A percentile compares a stretch with the other conserved stretches of the same genome.
These are phyloP conservation scores for Tephrocybe sp. DNA, from an alignment of 768 basidiomycete species.

Conservation along the genomic window DNA sequence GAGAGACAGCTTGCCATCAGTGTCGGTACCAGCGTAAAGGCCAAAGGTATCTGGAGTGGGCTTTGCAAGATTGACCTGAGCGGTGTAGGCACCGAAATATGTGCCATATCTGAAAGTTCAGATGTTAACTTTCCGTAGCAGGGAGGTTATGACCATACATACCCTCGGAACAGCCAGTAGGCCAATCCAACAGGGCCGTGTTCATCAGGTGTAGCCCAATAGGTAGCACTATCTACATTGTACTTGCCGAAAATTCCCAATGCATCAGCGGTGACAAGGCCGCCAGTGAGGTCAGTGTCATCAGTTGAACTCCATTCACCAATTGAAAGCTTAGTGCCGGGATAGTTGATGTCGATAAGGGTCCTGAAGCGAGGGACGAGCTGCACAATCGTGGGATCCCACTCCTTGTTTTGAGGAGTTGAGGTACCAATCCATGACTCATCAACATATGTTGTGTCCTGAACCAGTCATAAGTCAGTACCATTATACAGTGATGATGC, in stretches of 20 bases:
- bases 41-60: slow-evolving; percentile 39
- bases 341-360: slow-evolving; percentile 46
- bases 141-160: slow-evolving; percentile 5
- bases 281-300: slow-evolving; percentile 52
- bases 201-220: slow-evolving; percentile 49
- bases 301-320: slow-evolving; percentile 48
- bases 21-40: slow-evolving; percentile 43
- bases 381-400: slow-evolving; percentile 38
- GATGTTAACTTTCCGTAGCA: neutral
- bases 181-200: slow-evolving; percentile 48
- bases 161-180: slow-evolving; percentile 58
- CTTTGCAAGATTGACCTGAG: slow-evolving; percentile 41
- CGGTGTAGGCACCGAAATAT: slow-evolving; percentile 41
- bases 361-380: slow-evolving; percentile 50
- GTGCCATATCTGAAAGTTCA: slow-evolving; percentile 35
- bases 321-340: slow-evolving; percentile 54
- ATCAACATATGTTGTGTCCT: slow-evolving; percentile 49
- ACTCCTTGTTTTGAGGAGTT: slow-evolving; percentile 43
- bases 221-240: slow-evolving; percentile 48
- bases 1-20: slow-evolving; percentile 32
- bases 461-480: neutral
- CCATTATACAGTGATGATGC: neutral
- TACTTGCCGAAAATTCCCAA: slow-evolving; percentile 52
- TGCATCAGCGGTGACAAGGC: slow-evolving; percentile 47
- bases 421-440: slow-evolving; percentile 48